Evolutionary conservation across 495 filamentous ascomycete genomes (phyloP), one percentile per base, ranked within the genome.

Genomic region (Penicillium malachiteum): DNA sequence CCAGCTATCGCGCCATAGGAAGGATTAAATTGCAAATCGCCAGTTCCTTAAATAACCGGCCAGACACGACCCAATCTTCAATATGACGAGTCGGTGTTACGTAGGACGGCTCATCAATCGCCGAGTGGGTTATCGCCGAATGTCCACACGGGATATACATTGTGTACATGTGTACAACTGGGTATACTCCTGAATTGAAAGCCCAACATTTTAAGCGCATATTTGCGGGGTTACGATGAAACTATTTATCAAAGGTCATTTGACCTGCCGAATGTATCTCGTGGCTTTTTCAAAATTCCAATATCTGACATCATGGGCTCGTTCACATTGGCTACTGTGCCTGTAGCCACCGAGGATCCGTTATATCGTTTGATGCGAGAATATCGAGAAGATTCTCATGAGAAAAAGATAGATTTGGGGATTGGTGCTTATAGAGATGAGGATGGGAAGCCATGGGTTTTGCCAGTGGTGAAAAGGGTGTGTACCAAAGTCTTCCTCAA

Each of bases 391-490:
- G 21, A 46, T 31, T 21, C 16, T 1, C 11, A 31, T 31, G 43
- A 21, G 10, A 46, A 46, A 26, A 46, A 31, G 17, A 46, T 46
- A 21, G 43, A 46, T 46, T 21, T 46, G n/a, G 43, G 43, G 5
- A 46, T 31, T 12, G 66, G 66, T 0, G 57, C 62, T 5, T 76
- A 74, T 44, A 64, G 70, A 11, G 71, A 70, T 40, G 64, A 71
- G 26, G 58, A 67, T 50, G 64, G 59, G 1, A 51, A 63, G 13
- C 71, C 69, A 16, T 74, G 71, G 69, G 46, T 69, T 5, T 55
- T 76, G 9, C 66, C 66, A n/a, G 56, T 50, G 31, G 63, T 74
- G 18, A 52, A 50, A 31, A 48, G 61, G 53, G 68, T 62, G 41
- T 67, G 64, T 6, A 14, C 50, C 21, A 26, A 14, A 63, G 66